Conservation (phyloP, 2,329 filamentous ascomycete genomes). For the Fusarium sp. region DNA sequence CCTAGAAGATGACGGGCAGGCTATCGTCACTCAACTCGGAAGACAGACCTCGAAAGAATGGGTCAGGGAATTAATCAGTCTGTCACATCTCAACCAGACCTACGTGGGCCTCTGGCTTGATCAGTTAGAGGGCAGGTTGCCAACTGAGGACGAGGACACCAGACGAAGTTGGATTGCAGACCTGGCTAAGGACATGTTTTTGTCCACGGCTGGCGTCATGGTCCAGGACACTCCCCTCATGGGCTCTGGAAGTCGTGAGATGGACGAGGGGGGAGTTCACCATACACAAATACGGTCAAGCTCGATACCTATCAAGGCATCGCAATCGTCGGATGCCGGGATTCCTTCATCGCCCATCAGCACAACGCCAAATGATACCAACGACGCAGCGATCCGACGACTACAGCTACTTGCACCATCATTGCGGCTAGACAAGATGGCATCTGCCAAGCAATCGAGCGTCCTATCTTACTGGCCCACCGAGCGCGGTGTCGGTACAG, state of each 20-base stretch:
- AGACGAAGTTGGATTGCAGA: constrained; percentile 48
- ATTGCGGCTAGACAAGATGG: constrained; percentile 42
- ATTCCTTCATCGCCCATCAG: constrained; percentile 41
- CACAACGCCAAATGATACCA: constrained; percentile 12
- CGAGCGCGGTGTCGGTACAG: constrained; percentile 50
- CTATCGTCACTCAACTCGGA: constrained; percentile 48
- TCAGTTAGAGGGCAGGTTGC: constrained; percentile 37
- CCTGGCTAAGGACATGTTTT: constrained; percentile 50
- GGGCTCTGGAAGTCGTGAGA: constrained; percentile 31
- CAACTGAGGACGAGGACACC: constrained; percentile 39
- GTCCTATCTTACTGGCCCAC: constrained; percentile 56
- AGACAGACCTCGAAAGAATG: constrained; percentile 40
- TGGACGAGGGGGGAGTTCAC: constrained; percentile 7
- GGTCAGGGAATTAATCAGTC: constrained; percentile 39
- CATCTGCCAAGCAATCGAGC: constrained; percentile 43
- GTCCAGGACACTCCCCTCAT: constrained; percentile 50
- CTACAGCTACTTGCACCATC: constrained; percentile 51
- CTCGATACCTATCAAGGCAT: constrained; percentile 41
- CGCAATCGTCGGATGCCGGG: constrained; percentile 33
- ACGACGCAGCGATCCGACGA: constrained; percentile 50
- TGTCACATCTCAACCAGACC: constrained; percentile 45
- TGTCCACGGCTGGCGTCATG: constrained; percentile 51
- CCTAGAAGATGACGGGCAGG: constrained; percentile 41
- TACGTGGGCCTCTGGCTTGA: constrained; percentile 51
- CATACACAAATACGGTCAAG: constrained; percentile 10